A percentile compares a stretch with the other conserved stretches of the same genome.
Evolutionary conservation across 768 basidiomycete species (phyloP).

Genomic region (Lactarius psammicola): DNA sequence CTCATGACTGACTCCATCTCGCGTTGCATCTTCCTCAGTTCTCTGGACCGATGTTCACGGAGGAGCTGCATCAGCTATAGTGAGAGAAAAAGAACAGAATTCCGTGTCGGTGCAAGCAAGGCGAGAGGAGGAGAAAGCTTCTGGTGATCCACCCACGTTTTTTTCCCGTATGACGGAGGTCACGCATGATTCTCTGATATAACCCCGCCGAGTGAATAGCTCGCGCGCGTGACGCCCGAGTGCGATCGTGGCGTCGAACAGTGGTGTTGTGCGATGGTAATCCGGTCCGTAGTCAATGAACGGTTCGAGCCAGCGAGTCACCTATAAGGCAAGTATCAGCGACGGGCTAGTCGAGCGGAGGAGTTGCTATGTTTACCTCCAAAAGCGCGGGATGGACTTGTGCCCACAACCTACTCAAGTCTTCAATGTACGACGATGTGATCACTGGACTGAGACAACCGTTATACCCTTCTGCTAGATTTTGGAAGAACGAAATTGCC

Average conservation of each 20-base stretch:
- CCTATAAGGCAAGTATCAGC: neutral
- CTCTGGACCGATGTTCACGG: neutral
- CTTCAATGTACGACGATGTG: constrained; percentile 7
- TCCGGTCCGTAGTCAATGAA: constrained; percentile 20
- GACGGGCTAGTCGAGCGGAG: neutral
- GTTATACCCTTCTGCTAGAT: neutral
- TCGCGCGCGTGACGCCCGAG: constrained; percentile 6
- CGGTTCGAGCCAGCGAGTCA: constrained; percentile 19
- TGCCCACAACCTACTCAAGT: neutral
- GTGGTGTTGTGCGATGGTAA: constrained; percentile 3
- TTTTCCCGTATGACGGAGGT: neutral
- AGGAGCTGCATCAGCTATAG: neutral
- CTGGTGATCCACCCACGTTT: neutral
- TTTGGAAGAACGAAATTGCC: neutral
- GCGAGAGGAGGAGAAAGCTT: neutral
- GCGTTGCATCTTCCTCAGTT: neutral
- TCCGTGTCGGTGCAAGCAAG: neutral
- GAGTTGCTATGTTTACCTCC: neutral
- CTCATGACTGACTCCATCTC: neutral
- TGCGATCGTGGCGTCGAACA: constrained; percentile 14
- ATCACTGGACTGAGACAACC: constrained; percentile 2
- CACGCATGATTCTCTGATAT: neutral
- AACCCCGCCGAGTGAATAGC: neutral
- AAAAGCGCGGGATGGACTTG: constrained; percentile 10
- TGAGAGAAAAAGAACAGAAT: no score